Evolutionary conservation across 306 rosid species (phyloP), one percentile per base, ranked within the genome.

Genomic region (Medicago arabica): DNA sequence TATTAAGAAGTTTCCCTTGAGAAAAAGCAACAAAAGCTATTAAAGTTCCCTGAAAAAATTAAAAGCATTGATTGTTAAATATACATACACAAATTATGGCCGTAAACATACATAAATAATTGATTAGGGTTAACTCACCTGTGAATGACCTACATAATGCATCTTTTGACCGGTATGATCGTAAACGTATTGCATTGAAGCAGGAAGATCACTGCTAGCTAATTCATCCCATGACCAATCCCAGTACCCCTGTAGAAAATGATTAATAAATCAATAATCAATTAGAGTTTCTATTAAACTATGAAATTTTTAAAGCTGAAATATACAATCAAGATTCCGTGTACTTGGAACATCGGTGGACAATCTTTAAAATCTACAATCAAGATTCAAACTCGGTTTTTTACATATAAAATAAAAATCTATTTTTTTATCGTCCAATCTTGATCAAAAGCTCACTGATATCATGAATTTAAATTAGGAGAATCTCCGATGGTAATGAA

Each of bases 221-320:
- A 93, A 78, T 70, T 91, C 97, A 87, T 91, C 97, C 96, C 93
- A 93, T 64, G 98, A 83, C 98, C 98, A 93, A 17, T 93, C 66
- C 98, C 94, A 28, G 4, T 28, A 28, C 3, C 31, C 31, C 31
- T 28, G 3, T 28, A 3, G 31, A 28, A 28, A 28, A 28, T 3
- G 31, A 28, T 28, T 28, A 28, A 28, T 28, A 28, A 28, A 28
- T 28, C 31, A 28, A 28, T 28, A 28, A 28, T 28, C 31, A 28
- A 28, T 28, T 28, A 28, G 31, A 3, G 4, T 3, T 28, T 28
- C 4, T 3, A 28, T 28, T 28, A 28, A 28, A 3, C 0, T 28
- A 4, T 28, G 31, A 28, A 3, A 28, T 28, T 28, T 4, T 46
- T 13, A 44, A 44, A 44, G 6, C 6, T 44, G 51, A 13, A 46